Percentiles rank a stretch among this genome's conserved stretches.
Evolutionary conservation across 441 rosid species (phyloP).

Genomic region (Croton setiger): DNA sequence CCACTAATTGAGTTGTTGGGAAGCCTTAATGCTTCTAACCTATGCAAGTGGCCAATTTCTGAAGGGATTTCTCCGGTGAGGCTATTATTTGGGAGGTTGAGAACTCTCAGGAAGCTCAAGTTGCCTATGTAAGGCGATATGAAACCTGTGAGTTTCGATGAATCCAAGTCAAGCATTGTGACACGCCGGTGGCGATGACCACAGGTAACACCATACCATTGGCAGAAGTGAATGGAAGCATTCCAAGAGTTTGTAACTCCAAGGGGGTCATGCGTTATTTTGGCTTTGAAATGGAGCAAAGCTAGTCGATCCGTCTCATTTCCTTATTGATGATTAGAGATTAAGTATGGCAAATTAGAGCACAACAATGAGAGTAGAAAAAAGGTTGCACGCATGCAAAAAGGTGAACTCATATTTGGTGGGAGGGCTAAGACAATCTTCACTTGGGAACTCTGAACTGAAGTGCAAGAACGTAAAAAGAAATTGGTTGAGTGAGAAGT

Average conservation of each 20-base stretch:
- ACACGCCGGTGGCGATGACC: slow-evolving; percentile 23
- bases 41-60: slow-evolving; percentile 20
- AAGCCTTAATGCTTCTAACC: slow-evolving; percentile 5
- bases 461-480: no score
- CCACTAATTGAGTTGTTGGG: slow-evolving; percentile 20
- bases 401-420: neutral
- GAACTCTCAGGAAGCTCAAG: slow-evolving; percentile 10
- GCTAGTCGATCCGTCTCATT: slow-evolving; percentile 24
- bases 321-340: neutral
- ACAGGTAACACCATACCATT: slow-evolving; percentile 35
- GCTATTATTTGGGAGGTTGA: slow-evolving; percentile 17
- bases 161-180: neutral
- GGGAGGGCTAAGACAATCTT: no score
- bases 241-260: slow-evolving; percentile 28
- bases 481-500: neutral
- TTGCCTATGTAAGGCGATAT: slow-evolving; percentile 17
- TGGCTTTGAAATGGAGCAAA: slow-evolving; percentile 17
- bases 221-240: slow-evolving; percentile 21
- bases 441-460: no score
- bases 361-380: neutral
- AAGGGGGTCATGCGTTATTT: slow-evolving; percentile 13
- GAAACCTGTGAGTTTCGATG: slow-evolving; percentile 17
- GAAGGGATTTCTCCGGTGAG: slow-evolving; percentile 23
- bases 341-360: no score
- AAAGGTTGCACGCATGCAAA: neutral